Evolutionary conservation across 2,329 filamentous ascomycete genomes (phyloP).

Genomic region (Aspergillus sp.): DNA sequence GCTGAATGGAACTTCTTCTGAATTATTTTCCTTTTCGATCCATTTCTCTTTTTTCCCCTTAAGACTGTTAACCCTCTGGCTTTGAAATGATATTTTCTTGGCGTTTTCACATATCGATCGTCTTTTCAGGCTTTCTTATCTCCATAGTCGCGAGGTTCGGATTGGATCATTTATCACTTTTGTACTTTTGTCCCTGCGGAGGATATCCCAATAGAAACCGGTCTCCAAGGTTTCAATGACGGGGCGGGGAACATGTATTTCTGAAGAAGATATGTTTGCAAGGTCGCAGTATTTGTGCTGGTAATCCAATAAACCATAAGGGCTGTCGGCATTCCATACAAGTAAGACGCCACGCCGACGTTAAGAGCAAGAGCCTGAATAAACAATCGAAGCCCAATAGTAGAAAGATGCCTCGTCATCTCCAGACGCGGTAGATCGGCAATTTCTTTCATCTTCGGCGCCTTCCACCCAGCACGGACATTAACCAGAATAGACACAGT

Average conservation of each 20-base stretch:
- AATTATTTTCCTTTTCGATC: not conserved
- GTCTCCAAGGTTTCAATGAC: slow-evolving; percentile 30
- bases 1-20: not conserved
- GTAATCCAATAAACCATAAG: slow-evolving; percentile 54
- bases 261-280: slow-evolving; percentile 41
- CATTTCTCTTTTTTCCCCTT: not conserved
- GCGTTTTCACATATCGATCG: not conserved
- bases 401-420: slow-evolving; percentile 23
- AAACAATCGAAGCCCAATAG: slow-evolving; percentile 28
- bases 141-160: not conserved
- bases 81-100: not conserved
- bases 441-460: slow-evolving; percentile 15
- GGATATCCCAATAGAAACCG: slow-evolving; percentile 31
- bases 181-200: not conserved
- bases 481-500: slow-evolving; percentile 52
- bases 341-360: slow-evolving; percentile 33
- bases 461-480: slow-evolving; percentile 37
- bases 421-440: slow-evolving; percentile 28
- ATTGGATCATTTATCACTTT: not conserved
- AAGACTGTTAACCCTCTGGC: not conserved
- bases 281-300: slow-evolving; percentile 42
- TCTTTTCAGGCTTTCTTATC: not conserved
- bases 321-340: slow-evolving; percentile 42
- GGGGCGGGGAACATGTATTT: slow-evolving; percentile 39
- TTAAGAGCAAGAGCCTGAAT: slow-evolving; percentile 42